These are phyloP conservation scores for Tetradesmus obliquus DNA, from an alignment of 139 green algal species.

Conservation along the genomic window DNA sequence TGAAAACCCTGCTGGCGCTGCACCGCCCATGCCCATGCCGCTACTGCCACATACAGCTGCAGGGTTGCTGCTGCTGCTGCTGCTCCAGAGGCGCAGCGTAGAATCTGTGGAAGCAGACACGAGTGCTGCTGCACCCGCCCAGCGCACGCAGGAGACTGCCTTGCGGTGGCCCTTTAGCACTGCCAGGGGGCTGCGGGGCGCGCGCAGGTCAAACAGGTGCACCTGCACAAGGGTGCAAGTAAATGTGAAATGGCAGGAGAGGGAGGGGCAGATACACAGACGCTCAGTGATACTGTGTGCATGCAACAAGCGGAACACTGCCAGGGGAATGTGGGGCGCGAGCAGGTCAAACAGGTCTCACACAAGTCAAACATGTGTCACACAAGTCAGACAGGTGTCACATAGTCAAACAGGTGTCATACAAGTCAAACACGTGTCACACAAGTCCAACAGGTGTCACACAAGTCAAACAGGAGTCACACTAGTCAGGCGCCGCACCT, in stretches of 20 bases:
- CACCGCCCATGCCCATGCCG: not conserved
- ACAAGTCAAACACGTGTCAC: too few species aligned
- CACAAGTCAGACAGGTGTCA: too few species aligned
- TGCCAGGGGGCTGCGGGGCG: not conserved
- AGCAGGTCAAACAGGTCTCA: slow-evolving; percentile 36
- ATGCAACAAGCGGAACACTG: not conserved
- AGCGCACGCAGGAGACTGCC: slow-evolving; percentile 95
- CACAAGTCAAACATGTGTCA: too few species aligned
- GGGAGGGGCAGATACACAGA: not conserved
- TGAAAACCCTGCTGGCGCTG: not conserved
- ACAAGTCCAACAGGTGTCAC: too few species aligned
- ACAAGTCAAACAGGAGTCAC: too few species aligned
- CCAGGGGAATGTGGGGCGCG: not conserved
- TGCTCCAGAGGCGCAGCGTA: slow-evolving; percentile 81
- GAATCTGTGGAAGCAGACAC: slow-evolving; percentile 93
- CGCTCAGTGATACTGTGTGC: not conserved
- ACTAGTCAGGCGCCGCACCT: not conserved
- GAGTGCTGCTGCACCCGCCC: slow-evolving; percentile 70
- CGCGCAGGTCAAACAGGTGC: slow-evolving; percentile 41
- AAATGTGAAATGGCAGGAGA: not conserved
- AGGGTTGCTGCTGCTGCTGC: slow-evolving; percentile 12
- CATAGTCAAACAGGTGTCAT: too few species aligned
- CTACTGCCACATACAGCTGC: not conserved
- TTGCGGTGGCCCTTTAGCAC: slow-evolving; percentile 53
- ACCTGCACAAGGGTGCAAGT: not conserved